Base-by-base conservation (phyloP, 495 filamentous ascomycete genomes). In the Cercophora scortea region DNA sequence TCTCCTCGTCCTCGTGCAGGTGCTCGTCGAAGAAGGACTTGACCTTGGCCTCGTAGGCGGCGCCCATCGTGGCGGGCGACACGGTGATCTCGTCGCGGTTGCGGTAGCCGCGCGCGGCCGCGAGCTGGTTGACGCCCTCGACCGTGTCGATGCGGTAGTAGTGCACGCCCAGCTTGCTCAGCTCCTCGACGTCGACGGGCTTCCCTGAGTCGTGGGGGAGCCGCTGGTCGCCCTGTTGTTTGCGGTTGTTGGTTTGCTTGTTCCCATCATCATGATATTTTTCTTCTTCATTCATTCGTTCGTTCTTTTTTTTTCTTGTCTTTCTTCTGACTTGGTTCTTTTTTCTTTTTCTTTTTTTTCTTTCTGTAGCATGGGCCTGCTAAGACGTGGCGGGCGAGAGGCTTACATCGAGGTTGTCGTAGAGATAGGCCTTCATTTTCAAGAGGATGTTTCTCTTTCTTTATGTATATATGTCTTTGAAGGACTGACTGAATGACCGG, bases 1-100 rank as follows among this genome's bases (percentile, higher is more conserved):
- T 98, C 81, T 98, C 93, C 76, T 98, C 93, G 63, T 97, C 94
- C 73, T 98, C 93, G 60, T 98, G 93, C 59, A 97, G 70, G 69
- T 98, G 93, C 77, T 98, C 93, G 42, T 85, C 66, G 74, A 97
- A 97, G 75, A 98, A 98, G 53, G 65, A 81, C 72, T 87, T 89
- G 54, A 98, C 88, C 64, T 97, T 96, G 54, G 83, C 79, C 71
- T 98, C 93, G 71, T 91, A 92, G 32, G 79, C 69, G 41, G 78
- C 85, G 48, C 92, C 91, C 89, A 97, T 90, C 51, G 81, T 85
- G 54, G 79, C 78, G 0, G 90, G 91, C 17, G 89, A 92, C n/a
- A 97, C 86, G 55, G 77, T 84, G 63, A 96, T 86, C 70, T 92
- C 83, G 70, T 98, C 93, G 13, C 93, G 87, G 75, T 97, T 96